phyloP scores from a whole-genome alignment of 345 rosid species.

The Noccaea bulbosa region DNA sequence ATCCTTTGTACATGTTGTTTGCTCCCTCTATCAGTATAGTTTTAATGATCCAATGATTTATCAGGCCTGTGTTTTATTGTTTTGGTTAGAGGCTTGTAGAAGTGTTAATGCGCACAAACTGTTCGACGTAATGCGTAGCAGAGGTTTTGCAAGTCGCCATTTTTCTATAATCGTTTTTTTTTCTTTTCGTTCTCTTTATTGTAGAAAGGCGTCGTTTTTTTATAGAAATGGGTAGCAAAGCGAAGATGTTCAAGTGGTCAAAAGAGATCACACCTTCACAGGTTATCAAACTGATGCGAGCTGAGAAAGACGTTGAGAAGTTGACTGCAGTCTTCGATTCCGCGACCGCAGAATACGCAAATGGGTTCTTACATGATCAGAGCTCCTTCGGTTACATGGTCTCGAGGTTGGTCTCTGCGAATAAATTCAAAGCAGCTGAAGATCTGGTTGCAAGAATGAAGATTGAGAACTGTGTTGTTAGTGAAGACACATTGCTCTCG shows the following conservation, averaged over 20 bases:
- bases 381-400: conserved; percentile 64
- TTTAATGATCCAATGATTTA: background rate
- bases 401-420: conserved; percentile 67
- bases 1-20: background rate
- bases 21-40: background rate
- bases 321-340: conserved; percentile 66
- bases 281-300: conserved; percentile 63
- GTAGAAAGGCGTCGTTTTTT: conserved; percentile 18
- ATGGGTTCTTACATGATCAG: conserved; percentile 67
- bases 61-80: background rate
- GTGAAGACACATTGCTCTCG: conserved; percentile 64
- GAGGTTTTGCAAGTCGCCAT: conserved; percentile 6
- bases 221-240: conserved; percentile 45
- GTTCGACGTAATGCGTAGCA: conserved; percentile 47
- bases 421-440: conserved; percentile 69
- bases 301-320: conserved; percentile 65
- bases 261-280: conserved; percentile 59
- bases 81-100: background rate
- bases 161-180: background rate
- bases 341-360: conserved; percentile 71
- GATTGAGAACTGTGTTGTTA: conserved; percentile 56
- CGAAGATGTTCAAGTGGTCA: conserved; percentile 59
- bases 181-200: background rate
- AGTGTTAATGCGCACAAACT: conserved; percentile 30
- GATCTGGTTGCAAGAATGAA: conserved; percentile 75